Evolutionary conservation across 371 early-diverging fungal species (phyloP).

Genomic region (Nematocida sp.): DNA sequence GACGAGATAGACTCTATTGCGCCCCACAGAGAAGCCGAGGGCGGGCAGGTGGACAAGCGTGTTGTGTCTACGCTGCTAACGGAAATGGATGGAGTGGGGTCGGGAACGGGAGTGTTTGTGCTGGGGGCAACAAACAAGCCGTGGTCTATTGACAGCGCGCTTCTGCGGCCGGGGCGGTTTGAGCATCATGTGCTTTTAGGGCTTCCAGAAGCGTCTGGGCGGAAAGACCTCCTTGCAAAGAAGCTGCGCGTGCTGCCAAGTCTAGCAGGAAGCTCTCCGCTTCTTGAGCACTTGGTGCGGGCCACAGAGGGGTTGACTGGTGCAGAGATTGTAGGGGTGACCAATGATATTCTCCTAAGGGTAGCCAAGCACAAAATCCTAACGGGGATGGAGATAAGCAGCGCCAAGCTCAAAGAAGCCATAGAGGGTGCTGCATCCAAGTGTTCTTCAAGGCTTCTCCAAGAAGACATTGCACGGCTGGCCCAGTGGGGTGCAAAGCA

Average conservation of each 20-base stretch:
- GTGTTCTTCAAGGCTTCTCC: not conserved
- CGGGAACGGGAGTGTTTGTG: constrained; percentile 76
- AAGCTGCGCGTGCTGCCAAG: constrained; percentile 65
- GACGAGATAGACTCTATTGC: constrained; percentile 99
- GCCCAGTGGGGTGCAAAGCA: too few relatives aligned
- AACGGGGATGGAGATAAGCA: not conserved
- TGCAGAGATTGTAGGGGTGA: constrained; percentile 17
- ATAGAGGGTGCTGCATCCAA: not conserved
- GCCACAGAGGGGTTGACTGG: constrained; percentile 20
- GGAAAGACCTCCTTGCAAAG: constrained; percentile 83
- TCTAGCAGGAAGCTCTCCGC: not conserved
- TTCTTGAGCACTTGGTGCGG: not conserved
- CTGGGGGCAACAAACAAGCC: constrained; percentile 63
- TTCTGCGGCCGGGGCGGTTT: constrained; percentile 90
- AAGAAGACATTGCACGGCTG: not conserved
- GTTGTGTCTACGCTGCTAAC: constrained; percentile 86
- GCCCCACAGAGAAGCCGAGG: constrained; percentile 78
- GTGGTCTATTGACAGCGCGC: constrained; percentile 77
- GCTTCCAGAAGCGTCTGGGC: constrained; percentile 73
- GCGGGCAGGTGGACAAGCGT: constrained; percentile 85
- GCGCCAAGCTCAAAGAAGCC: not conserved
- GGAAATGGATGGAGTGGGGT: constrained; percentile 95
- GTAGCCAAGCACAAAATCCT: too few relatives aligned
- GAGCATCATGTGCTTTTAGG: constrained; percentile 89
- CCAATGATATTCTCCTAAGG: constrained; percentile 1